Evolutionary conservation across 2,329 filamentous ascomycete genomes (phyloP).

Genomic region (Emergomyces pasteurianus): DNA sequence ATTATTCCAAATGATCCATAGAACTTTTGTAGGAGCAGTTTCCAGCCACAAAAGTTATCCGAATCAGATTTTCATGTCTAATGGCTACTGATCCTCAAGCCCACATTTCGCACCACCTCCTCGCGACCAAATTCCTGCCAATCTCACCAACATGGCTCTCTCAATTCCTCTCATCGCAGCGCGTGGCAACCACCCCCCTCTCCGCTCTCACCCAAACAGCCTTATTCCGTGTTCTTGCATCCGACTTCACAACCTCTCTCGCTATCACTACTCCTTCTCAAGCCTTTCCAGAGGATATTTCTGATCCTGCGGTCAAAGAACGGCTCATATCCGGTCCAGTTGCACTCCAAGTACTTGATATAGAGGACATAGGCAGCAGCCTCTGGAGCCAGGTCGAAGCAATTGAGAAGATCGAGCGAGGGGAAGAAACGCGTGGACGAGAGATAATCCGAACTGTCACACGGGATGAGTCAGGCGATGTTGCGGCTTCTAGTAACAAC

Average conservation of each 20-base stretch:
- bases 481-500: neutral
- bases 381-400: constrained; percentile 81
- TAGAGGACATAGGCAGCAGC: constrained; percentile 70
- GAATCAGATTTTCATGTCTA: neutral
- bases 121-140: constrained; percentile 41
- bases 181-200: constrained; percentile 45
- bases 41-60: neutral
- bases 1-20: neutral
- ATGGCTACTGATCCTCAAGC: constrained; percentile 8
- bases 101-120: constrained; percentile 42
- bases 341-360: constrained; percentile 69
- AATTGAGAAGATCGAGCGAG: constrained; percentile 41
- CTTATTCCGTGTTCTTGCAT: constrained; percentile 64
- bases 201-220: constrained; percentile 66
- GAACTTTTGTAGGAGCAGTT: neutral
- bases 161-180: constrained; percentile 46
- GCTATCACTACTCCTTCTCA: constrained; percentile 18
- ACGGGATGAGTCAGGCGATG: constrained; percentile 33
- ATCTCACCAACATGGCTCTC: constrained; percentile 53
- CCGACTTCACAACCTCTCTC: constrained; percentile 58
- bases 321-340: constrained; percentile 48
- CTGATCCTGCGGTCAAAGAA: constrained; percentile 44
- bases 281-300: constrained; percentile 47
- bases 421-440: constrained; percentile 49
- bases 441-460: constrained; percentile 67